phyloP scores from a whole-genome alignment of 2,329 filamentous ascomycete genomes.

The Zymoseptoria crescenta region DNA sequence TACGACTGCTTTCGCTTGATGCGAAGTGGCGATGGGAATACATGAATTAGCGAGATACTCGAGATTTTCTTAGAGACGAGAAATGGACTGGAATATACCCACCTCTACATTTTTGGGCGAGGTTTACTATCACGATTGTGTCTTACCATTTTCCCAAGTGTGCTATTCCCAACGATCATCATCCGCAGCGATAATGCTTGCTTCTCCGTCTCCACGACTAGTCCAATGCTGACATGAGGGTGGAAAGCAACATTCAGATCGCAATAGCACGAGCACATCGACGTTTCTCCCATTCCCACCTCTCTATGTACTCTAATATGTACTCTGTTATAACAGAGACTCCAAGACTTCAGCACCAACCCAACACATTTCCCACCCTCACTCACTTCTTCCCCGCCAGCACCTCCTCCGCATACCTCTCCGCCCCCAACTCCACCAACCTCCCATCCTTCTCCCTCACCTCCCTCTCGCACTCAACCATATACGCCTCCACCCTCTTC shows the following conservation, averaged over 20 bases:
- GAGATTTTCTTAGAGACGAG: background rate
- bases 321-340: too few species aligned
- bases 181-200: too few species aligned
- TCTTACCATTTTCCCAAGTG: background rate
- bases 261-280: too few species aligned
- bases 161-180: background rate
- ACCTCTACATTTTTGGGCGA: background rate
- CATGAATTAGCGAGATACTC: background rate
- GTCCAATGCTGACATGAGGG: too few species aligned
- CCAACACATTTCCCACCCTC: background rate
- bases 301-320: too few species aligned
- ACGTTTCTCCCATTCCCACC: too few species aligned
- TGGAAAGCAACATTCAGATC: too few species aligned
- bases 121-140: background rate
- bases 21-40: too few species aligned
- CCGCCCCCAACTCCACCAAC: constrained; percentile 46
- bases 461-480: constrained; percentile 54
- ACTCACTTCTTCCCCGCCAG: constrained; percentile 20
- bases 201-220: too few species aligned
- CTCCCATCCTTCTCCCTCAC: constrained; percentile 55
- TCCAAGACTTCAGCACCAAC: background rate
- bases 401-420: constrained; percentile 23
- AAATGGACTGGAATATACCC: background rate
- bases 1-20: background rate
- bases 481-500: constrained; percentile 53